phyloP scores from a whole-genome alignment of 495 filamentous ascomycete genomes.

The Aspergillus steynii region DNA sequence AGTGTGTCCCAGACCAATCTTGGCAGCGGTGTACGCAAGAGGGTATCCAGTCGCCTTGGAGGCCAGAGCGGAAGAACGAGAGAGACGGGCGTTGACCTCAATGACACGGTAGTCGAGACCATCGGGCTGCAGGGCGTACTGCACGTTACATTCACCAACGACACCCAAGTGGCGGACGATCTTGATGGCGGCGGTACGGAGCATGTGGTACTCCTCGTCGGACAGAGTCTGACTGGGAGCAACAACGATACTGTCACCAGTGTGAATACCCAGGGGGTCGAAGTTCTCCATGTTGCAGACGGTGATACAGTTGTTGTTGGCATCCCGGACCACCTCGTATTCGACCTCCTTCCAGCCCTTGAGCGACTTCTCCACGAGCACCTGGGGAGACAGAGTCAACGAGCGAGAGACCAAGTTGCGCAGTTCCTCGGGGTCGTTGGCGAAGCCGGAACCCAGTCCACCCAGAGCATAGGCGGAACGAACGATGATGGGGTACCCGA shows the following conservation, averaged over 20 bases:
- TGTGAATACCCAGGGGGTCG: slow-evolving; percentile 96
- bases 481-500: slow-evolving; percentile 95
- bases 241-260: slow-evolving; percentile 97
- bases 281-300: slow-evolving; percentile 99
- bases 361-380: slow-evolving; percentile 96
- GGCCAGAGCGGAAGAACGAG: slow-evolving; percentile 91
- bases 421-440: slow-evolving; percentile 86
- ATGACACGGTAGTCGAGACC: slow-evolving; percentile 98
- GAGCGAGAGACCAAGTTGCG: slow-evolving; percentile 91
- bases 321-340: slow-evolving; percentile 97
- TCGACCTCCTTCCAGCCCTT: slow-evolving; percentile 99
- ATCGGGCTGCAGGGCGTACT: slow-evolving; percentile 96
- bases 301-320: slow-evolving; percentile 96
- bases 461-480: slow-evolving; percentile 97
- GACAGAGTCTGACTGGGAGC: slow-evolving; percentile 95
- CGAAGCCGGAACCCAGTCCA: slow-evolving; percentile 93
- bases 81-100: slow-evolving; percentile 97
- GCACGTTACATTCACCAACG: slow-evolving; percentile 98
- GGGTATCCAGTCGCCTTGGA: slow-evolving; percentile 98
- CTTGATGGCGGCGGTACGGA: slow-evolving; percentile 94
- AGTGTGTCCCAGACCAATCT: slow-evolving; percentile 90
- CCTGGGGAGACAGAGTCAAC: slow-evolving; percentile 91
- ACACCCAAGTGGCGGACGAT: slow-evolving; percentile 96
- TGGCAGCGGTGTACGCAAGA: slow-evolving; percentile 93
- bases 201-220: slow-evolving; percentile 99